phyloP scores from a whole-genome alignment of 371 early-diverging fungal species.

The Phascolomyces articulosus region DNA sequence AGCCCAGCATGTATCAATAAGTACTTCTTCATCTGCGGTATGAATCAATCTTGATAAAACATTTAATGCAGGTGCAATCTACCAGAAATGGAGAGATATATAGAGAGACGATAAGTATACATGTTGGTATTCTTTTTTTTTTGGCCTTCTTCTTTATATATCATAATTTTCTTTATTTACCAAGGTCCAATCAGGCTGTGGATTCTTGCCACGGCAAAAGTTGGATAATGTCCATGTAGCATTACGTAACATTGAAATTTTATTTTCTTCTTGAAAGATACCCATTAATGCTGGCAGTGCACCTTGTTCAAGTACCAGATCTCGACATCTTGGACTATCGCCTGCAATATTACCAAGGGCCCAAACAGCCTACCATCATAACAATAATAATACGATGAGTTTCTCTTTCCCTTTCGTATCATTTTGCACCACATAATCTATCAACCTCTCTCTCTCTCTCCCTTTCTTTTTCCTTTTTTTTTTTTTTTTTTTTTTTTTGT shows the following conservation, averaged over 20 bases:
- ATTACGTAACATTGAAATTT: conserved; percentile 95
- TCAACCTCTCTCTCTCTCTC: not conserved
- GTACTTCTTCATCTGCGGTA: conserved; percentile 91
- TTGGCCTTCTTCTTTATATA: not conserved
- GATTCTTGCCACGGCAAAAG: conserved; percentile 98
- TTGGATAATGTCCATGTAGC: conserved; percentile 99
- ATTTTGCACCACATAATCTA: no score
- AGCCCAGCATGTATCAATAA: conserved; percentile 99
- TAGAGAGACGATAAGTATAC: not conserved
- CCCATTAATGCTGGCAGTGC: conserved; percentile 85
- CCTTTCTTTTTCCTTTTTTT: not conserved
- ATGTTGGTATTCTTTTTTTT: no score
- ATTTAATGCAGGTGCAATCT: conserved; percentile 87
- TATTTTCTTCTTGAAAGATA: conserved; percentile 86
- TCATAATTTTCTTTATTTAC: conserved; percentile 45
- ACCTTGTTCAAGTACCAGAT: conserved; percentile 87
- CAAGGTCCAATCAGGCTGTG: conserved; percentile 90
- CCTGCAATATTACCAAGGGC: conserved; percentile 99
- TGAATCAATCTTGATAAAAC: conserved; percentile 88
- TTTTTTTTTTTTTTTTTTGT: no score
- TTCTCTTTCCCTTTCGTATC: no score
- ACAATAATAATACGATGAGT: not conserved
- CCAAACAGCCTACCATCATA: conserved; percentile 88
- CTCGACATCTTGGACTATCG: conserved; percentile 95
- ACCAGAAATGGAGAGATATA: conserved; percentile 7